Evolutionary conservation across 2,329 filamentous ascomycete genomes (phyloP).

Genomic region (Juglanconis juglandina): DNA sequence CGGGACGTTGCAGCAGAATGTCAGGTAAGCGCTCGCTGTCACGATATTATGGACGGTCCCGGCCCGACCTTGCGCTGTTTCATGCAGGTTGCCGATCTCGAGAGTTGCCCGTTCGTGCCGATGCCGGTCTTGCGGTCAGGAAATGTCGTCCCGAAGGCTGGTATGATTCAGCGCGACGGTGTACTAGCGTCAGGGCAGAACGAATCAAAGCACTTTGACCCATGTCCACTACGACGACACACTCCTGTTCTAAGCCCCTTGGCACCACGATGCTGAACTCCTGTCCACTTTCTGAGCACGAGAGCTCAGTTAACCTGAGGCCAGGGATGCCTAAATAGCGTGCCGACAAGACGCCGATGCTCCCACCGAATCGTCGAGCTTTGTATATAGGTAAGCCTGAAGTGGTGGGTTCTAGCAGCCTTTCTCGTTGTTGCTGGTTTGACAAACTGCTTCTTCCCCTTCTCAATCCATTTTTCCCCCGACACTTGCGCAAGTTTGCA

Average conservation of each 20-base stretch:
- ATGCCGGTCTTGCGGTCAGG: neutral
- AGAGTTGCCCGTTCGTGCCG: slow-evolving; percentile 1
- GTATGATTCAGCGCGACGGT: neutral
- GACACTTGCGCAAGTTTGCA: neutral
- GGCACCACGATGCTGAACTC: neutral
- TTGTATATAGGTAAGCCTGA: neutral
- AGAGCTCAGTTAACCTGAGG: neutral
- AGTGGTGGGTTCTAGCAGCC: neutral
- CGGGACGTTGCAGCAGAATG: neutral
- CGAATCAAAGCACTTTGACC: slow-evolving; percentile 10
- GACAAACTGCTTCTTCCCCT: neutral
- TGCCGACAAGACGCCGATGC: no score
- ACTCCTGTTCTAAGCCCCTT: neutral
- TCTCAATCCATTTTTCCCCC: neutral
- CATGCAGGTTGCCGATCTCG: neutral
- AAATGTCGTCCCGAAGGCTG: slow-evolving; percentile 4
- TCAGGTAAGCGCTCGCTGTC: neutral
- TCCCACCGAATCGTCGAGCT: no score
- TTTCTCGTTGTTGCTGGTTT: neutral
- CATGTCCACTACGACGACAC: neutral
- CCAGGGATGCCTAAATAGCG: neutral
- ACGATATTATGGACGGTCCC: neutral
- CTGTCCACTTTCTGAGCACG: neutral
- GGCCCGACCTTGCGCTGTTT: neutral
- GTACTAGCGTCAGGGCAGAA: slow-evolving; percentile 10